Evolutionary conservation across 352 stramenopile species (phyloP), one percentile per base, ranked within the genome.

Genomic region (Pythium dissotocum): DNA sequence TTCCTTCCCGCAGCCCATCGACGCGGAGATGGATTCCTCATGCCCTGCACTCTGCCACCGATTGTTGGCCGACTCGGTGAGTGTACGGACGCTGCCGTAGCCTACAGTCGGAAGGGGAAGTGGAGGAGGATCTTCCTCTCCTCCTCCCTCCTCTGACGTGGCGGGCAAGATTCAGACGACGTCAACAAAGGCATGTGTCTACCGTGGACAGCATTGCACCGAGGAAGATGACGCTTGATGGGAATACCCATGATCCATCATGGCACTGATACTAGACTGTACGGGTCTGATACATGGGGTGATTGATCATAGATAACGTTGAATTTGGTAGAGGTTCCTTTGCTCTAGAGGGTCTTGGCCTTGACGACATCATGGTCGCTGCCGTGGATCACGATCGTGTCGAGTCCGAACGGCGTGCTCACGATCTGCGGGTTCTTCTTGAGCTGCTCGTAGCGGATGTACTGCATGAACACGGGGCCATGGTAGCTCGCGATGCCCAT

Each of bases 391-490:
- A 85, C 71, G 46, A 91, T 88, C 9, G 81, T 87, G 68, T 87
- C 68, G 58, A 89, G 87, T 36, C 81, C 81, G 18, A 89, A 57
- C 28, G 77, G 32, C 65, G 70, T 21, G 32, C 53, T 56, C 38
- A 68, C 61, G 38, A 91, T 78, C 44, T 74, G 56, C 2, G 73
- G 71, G 60, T 88, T 89, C 58, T 81, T 80, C 65, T 91, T 62
- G 9, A 89, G 77, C 64, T 91, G 79, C 66, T 90, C 78, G 78
- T 87, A 85, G 13, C 85, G 83, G 58, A 91, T 80, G 71, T 88
- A 93, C 66, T 93, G 83, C 85, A 91, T 93, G 62, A 93, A 93
- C 28, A 93, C 77, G 0, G 83, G 83, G 0, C 83, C 85, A 54
- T 90, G 76, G 63, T 93, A 93, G 14, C 71, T 85, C 51, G 82